Conservation (phyloP, 768 basidiomycete species). For the Trametes gibbosa region DNA sequence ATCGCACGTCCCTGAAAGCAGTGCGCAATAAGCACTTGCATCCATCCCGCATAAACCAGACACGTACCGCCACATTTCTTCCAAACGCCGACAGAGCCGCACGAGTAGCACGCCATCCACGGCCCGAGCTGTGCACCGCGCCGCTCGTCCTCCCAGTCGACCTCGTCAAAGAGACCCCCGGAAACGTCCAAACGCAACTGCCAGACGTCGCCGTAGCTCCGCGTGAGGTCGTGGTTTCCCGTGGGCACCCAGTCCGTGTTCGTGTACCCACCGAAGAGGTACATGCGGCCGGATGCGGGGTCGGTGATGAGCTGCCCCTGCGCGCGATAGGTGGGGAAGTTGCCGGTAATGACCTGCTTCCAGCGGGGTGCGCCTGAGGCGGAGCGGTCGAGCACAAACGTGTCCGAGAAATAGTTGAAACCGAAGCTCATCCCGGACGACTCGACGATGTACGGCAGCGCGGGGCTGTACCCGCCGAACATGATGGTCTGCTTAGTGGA, state of each 20-base stretch:
- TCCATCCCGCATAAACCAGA: not conserved
- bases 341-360: constrained; percentile 40
- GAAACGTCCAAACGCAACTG: constrained; percentile 36
- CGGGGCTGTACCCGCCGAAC: constrained; percentile 41
- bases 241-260: constrained; percentile 38
- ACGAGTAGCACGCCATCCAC: constrained; percentile 40
- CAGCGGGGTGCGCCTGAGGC: constrained; percentile 24
- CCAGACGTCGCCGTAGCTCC: constrained; percentile 39
- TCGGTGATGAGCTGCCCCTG: constrained; percentile 35
- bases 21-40: not conserved
- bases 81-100: constrained; percentile 37
- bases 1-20: constrained; percentile 15
- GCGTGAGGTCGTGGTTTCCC: constrained; percentile 27
- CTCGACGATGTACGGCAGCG: constrained; percentile 14
- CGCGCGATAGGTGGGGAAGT: constrained; percentile 42
- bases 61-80: constrained; percentile 40
- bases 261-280: constrained; percentile 41
- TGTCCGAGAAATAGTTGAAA: constrained; percentile 42
- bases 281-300: constrained; percentile 35
- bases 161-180: constrained; percentile 37
- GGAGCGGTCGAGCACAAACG: constrained; percentile 32
- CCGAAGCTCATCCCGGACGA: constrained; percentile 19
- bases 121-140: constrained; percentile 38
- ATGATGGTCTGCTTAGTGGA: constrained; percentile 35
- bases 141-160: constrained; percentile 37